Evolutionary conservation across 768 basidiomycete species (phyloP), one percentile per base, ranked within the genome.

Genomic region (Lepiota brunneoincarnata): DNA sequence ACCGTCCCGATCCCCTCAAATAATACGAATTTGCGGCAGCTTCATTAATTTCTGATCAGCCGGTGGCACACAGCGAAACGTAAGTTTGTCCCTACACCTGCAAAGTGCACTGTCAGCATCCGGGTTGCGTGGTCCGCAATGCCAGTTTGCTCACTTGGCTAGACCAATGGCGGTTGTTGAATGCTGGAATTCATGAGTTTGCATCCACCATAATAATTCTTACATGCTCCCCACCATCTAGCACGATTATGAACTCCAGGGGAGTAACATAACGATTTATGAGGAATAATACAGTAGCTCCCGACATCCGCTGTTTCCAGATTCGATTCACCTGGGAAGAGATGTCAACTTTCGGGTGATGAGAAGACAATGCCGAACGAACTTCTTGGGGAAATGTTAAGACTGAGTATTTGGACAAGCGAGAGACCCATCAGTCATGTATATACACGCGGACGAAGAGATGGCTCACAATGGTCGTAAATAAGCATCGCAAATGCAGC

Each of bases 211-310:
- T 6, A 6, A 37, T n/a, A 21, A 24, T 20, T 2, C 12, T 20
- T 12, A 15, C 17, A 23, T 24, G 14, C 6, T 17, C 36, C 62
- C 11, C 38, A 68, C 67, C 65, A 24, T 59, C 34, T 7, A 68
- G 37, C 6, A 66, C 58, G 4, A 66, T 54, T 36, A 67, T 61
- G 39, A 67, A 68, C 36, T 67, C 62, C 0, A 67, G 35, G 2
- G 64, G 64, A 12, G 65, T 67, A 24, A 60, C 45, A 55, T 69
- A 70, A 15, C 69, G 63, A 49, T 67, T 69, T 18, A 70, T 49
- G 5, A 68, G 47, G 56, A 68, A 70, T n/a, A 70, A 57, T n/a
- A 67, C 36, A 0, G 63, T 59, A 2, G 58, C 66, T 2, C 61
- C 62, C 7, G 63, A 63, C 6, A 67, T 26, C 44, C 54, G 64